A percentile compares a stretch with the other conserved stretches of the same genome.
Evolutionary conservation across 106 monocot species (phyloP).

Genomic region (Dendrobium catenatum): DNA sequence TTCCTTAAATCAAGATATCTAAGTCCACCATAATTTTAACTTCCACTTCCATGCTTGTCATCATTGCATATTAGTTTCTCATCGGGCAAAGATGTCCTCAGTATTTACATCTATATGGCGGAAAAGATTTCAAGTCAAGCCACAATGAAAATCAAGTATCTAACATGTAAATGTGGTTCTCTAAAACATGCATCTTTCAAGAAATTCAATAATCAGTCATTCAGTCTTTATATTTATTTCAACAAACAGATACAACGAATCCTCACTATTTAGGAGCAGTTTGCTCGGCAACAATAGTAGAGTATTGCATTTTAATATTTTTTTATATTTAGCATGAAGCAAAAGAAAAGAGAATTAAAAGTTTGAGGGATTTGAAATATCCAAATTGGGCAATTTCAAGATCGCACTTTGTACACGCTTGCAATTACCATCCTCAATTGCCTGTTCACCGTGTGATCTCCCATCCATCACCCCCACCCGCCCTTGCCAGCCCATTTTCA

Average conservation of each 20-base stretch:
- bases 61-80: background rate
- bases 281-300: no score
- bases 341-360: no score
- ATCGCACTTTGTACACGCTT: no score
- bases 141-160: background rate
- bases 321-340: no score
- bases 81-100: background rate
- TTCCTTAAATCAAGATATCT: background rate
- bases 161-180: background rate
- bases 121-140: background rate
- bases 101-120: background rate
- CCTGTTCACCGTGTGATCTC: no score
- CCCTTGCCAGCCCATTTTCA: no score
- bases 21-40: background rate
- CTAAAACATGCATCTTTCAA: background rate
- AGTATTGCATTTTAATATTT: no score
- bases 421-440: no score
- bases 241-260: background rate
- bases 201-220: background rate
- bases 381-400: no score
- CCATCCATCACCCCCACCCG: no score
- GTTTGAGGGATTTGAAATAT: no score
- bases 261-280: background rate
- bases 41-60: background rate
- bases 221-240: background rate